A percentile compares a stretch with the other conserved stretches of the same genome.
Evolutionary conservation across 2,329 filamentous ascomycete species (phyloP).

Genomic region (Apiospora kogelbergensis): DNA sequence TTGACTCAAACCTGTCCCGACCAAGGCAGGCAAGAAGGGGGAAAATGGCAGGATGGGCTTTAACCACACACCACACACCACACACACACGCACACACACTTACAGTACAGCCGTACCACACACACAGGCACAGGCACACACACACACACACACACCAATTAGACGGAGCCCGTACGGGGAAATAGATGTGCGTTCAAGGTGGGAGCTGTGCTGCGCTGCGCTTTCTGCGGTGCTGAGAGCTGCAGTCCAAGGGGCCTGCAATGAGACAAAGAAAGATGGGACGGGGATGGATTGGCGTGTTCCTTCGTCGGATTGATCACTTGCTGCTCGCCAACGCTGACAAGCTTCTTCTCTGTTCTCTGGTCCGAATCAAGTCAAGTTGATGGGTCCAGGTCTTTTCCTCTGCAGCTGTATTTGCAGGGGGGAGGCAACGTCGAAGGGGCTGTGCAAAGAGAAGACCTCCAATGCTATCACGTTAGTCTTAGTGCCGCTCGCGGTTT

Average conservation of each 20-base stretch:
- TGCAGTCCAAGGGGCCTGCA: constrained; percentile 6
- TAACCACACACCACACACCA: constrained; percentile 6
- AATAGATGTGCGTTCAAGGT: not conserved
- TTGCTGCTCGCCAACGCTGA: constrained; percentile 4
- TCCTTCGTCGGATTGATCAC: not conserved
- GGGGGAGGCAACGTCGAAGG: constrained; percentile 1
- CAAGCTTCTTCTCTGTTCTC: constrained; percentile 12
- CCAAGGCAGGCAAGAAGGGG: not conserved
- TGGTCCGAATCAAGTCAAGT: constrained; percentile 8
- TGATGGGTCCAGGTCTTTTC: constrained; percentile 3
- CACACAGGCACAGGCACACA: not conserved
- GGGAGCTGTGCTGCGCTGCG: not conserved
- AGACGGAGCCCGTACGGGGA: not conserved
- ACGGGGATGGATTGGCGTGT: constrained; percentile 16
- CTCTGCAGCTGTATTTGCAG: constrained; percentile 11
- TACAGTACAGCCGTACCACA: not conserved
- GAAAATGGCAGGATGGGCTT: not conserved
- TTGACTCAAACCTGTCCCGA: constrained; percentile 3
- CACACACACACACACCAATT: not conserved
- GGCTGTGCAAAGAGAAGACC: constrained; percentile 10
- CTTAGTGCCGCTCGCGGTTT: constrained; percentile 18
- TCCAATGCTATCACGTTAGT: not conserved
- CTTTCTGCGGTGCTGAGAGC: constrained; percentile 1
- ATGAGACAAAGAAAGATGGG: constrained; percentile 15
- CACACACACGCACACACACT: not conserved